Conservation (phyloP, 2,329 filamentous ascomycete species). For the Claviceps paspali region DNA sequence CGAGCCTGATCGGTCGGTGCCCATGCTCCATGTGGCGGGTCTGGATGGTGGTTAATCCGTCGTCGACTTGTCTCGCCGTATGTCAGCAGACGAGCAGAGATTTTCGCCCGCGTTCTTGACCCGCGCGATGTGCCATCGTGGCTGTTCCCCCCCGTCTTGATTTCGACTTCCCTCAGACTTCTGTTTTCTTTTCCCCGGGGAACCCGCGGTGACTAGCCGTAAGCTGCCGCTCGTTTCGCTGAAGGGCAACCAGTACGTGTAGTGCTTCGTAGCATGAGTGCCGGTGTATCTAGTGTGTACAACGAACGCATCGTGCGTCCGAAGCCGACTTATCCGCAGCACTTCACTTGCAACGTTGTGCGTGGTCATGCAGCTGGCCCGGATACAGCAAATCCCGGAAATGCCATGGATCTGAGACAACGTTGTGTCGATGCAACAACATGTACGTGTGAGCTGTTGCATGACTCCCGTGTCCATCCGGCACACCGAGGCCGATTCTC, state of each 20-base stretch:
- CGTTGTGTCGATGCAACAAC: not conserved
- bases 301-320: no score
- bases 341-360: no score
- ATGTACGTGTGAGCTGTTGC: not conserved
- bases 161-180: not conserved
- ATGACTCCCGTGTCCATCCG: no score
- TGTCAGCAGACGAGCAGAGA: slow-evolving; percentile 11
- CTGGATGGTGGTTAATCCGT: slow-evolving; percentile 4
- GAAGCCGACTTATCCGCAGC: no score
- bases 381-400: not conserved
- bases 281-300: no score
- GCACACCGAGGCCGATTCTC: no score
- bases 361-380: not conserved
- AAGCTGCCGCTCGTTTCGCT: no score
- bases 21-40: slow-evolving; percentile 2
- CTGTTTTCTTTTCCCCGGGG: no score
- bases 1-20: slow-evolving; percentile 6
- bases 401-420: not conserved
- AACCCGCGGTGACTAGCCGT: no score
- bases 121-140: not conserved
- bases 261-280: no score
- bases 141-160: slow-evolving; percentile 1
- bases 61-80: slow-evolving; percentile 6
- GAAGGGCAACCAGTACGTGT: no score
- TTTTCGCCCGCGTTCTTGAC: slow-evolving; percentile 6